Evolutionary conservation across 108 stramenopile genomes (phyloP).

Genomic region (Asterionellopsis glacialis): DNA sequence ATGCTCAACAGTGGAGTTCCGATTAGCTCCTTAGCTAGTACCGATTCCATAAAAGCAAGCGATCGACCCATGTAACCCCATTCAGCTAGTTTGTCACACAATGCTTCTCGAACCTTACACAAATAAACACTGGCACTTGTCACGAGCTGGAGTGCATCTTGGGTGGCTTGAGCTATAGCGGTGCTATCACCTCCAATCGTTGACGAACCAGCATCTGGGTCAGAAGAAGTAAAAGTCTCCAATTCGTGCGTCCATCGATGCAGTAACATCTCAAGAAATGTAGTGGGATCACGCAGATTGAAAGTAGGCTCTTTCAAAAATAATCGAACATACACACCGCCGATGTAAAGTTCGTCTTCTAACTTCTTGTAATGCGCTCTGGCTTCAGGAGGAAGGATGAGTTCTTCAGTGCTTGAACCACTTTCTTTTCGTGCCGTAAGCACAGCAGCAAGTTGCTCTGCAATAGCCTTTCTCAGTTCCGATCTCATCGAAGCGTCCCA

Average conservation of each 20-base stretch:
- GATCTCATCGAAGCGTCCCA: conserved; percentile 67
- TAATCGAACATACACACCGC: conserved; percentile 68
- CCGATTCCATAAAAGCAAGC: conserved; percentile 26
- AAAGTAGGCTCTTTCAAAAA: conserved; percentile 83
- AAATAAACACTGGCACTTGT: conserved; percentile 60
- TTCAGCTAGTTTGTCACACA: conserved; percentile 51
- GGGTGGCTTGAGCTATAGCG: conserved; percentile 1
- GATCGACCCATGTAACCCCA: conserved; percentile 58
- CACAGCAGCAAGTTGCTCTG: conserved; percentile 26
- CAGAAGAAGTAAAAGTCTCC: conserved; percentile 24
- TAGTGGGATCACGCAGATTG: conserved; percentile 63
- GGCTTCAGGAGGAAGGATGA: conserved; percentile 24
- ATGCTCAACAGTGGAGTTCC: conserved; percentile 45
- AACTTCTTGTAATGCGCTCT: conserved; percentile 46
- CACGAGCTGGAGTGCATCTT: conserved; percentile 40
- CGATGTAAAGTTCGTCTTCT: conserved; percentile 60
- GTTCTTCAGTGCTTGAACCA: conserved; percentile 23
- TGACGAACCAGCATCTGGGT: not conserved
- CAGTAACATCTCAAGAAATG: conserved; percentile 56
- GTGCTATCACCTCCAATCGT: conserved; percentile 6
- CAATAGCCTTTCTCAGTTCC: conserved; percentile 50
- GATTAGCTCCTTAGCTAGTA: conserved; percentile 18
- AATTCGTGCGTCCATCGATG: conserved; percentile 58
- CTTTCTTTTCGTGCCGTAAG: conserved; percentile 20
- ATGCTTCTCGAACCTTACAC: conserved; percentile 41